Conservation (phyloP, 2,329 filamentous ascomycete genomes). For the Penicillium sumatraense region DNA sequence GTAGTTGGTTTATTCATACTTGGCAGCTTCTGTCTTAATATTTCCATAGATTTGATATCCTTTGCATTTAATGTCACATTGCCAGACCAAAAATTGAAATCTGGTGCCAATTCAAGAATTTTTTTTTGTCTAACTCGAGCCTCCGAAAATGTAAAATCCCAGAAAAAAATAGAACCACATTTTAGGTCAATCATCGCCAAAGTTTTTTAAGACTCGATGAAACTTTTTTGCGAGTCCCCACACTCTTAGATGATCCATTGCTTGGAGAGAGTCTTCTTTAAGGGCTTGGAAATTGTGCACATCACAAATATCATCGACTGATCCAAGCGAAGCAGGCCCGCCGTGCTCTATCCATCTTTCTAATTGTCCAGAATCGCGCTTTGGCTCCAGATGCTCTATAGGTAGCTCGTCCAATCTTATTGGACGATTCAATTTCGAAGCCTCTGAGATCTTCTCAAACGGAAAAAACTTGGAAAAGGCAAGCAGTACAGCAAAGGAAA, state of each 20-base stretch:
- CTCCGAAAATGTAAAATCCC: too few relatives aligned
- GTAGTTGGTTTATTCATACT: not conserved
- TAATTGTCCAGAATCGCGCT: not conserved
- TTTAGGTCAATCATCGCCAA: not conserved
- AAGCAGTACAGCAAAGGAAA: not conserved
- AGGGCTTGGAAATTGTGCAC: not conserved
- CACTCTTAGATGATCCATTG: not conserved
- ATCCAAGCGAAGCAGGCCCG: not conserved
- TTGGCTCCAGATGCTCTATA: not conserved
- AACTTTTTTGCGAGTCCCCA: not conserved
- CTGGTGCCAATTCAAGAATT: too few relatives aligned
- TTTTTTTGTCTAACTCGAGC: too few relatives aligned
- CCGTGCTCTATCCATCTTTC: not conserved
- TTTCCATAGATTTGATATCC: constrained; percentile 4
- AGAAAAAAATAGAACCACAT: too few relatives aligned
- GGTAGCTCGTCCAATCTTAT: not conserved
- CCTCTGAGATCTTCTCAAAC: not conserved
- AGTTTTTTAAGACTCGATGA: not conserved
- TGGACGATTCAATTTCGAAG: not conserved
- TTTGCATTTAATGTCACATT: constrained; percentile 3
- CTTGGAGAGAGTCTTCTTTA: not conserved
- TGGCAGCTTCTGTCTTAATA: not conserved
- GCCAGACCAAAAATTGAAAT: not conserved
- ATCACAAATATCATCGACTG: not conserved
- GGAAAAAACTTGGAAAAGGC: not conserved